Conservation (phyloP, 805 yeast genomes). For the Cyberlindnera sargentensis region DNA sequence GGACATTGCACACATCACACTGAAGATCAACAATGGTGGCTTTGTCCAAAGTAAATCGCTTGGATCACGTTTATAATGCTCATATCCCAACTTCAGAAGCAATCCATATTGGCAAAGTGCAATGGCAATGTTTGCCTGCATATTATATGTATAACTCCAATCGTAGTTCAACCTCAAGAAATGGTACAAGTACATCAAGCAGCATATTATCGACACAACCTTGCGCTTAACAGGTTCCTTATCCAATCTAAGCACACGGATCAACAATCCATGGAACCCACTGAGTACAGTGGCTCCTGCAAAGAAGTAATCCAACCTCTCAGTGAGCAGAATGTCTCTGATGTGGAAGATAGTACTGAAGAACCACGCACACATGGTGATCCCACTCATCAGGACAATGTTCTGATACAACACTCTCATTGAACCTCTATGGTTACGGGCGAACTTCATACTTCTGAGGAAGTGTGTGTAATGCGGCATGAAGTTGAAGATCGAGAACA, state of each 20-base stretch:
- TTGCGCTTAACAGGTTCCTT: constrained; percentile 28
- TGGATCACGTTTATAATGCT: constrained; percentile 22
- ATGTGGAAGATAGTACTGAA: constrained; percentile 82
- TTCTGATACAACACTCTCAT: constrained; percentile 22
- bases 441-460: constrained; percentile 21
- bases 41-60: constrained; percentile 26
- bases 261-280: constrained; percentile 65
- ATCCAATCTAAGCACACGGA: constrained; percentile 58
- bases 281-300: constrained; percentile 84
- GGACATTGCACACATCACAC: constrained; percentile 71
- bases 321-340: constrained; percentile 77
- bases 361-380: constrained; percentile 83
- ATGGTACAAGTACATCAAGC: constrained; percentile 53
- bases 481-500: constrained; percentile 70
- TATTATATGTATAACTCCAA: constrained; percentile 92
- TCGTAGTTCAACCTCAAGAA: constrained; percentile 55
- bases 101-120: constrained; percentile 69
- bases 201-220: constrained; percentile 35
- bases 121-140: constrained; percentile 78
- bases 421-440: constrained; percentile 2
- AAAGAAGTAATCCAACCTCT: constrained; percentile 81
- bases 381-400: constrained; percentile 44
- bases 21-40: constrained; percentile 45
- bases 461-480: constrained; percentile 54
- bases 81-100: constrained; percentile 25